Conservation (phyloP, 108 stramenopile species). For the Asterionellopsis glacialis region DNA sequence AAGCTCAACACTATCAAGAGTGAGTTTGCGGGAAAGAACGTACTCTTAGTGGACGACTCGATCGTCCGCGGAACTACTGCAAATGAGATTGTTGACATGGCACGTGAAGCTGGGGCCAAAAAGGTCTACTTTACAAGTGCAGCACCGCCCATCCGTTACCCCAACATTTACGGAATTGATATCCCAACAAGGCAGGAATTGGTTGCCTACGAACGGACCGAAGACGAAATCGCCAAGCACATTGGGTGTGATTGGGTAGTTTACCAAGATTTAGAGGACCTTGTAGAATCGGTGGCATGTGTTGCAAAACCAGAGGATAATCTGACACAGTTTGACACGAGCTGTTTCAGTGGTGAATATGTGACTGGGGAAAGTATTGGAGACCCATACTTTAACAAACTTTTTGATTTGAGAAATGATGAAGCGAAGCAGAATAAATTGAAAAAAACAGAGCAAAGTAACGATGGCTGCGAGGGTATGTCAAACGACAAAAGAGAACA, state of each 20-base stretch:
- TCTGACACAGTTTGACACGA: constrained; percentile 81
- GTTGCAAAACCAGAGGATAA: constrained; percentile 14
- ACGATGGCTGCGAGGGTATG: constrained; percentile 75
- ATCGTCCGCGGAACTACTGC: constrained; percentile 98
- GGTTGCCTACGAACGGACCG: constrained; percentile 87
- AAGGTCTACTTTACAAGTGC: constrained; percentile 95
- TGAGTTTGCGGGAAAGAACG: constrained; percentile 87
- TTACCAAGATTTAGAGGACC: constrained; percentile 64
- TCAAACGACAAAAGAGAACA: constrained; percentile 54
- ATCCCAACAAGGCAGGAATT: constrained; percentile 95
- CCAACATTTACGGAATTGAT: constrained; percentile 99
- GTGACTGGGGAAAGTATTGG: constrained; percentile 85
- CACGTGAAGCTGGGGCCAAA: constrained; percentile 95
- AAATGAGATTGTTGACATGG: constrained; percentile 96
- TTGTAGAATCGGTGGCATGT: constrained; percentile 64
- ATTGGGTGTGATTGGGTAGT: constrained; percentile 95
- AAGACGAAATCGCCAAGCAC: constrained; percentile 80
- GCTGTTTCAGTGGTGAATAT: constrained; percentile 94
- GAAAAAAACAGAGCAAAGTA: constrained; percentile 43
- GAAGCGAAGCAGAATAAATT: constrained; percentile 42
- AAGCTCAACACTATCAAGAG: constrained; percentile 97
- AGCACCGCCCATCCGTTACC: constrained; percentile 97
- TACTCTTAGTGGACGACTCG: constrained; percentile 96
- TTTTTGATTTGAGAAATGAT: constrained; percentile 76
- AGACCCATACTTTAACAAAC: constrained; percentile 69